Evolutionary conservation across 2,329 filamentous ascomycete genomes (phyloP), one percentile per base, ranked within the genome.

Genomic region (Xylaria arbuscula): DNA sequence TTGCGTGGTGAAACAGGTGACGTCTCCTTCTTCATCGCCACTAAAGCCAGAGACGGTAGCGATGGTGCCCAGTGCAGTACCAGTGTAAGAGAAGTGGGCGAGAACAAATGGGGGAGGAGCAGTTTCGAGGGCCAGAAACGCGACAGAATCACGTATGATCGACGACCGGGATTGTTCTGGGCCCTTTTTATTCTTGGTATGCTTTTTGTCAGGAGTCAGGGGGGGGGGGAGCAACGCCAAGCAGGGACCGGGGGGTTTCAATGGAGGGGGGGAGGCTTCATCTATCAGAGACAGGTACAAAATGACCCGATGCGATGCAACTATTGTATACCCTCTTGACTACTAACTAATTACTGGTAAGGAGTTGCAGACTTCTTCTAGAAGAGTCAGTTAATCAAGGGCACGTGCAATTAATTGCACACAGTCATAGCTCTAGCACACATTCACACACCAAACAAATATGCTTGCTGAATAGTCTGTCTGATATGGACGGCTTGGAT

Each of bases 71-170:
- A 28, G 28, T 28, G 28, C 28, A 28, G 28, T 3, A 15, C 51
- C 2, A n/a, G 28, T 24, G 34, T 32, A 57, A 36, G 57, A 42
- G 60, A 32, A 28, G 19, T 40, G 48, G 36, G 62, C 19, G 34
- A 17, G 36, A 19, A n/a, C 10, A 36, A 13, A 17, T n/a, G 9
- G 22, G 15, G 13, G 15, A 8, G n/a, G n/a, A 19, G 4, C 34
- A 17, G 42, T 51, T 56, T 64, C 28, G 59, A 58, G 11, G 11
- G 36, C 28, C n/a, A 10, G 38, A 45, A 57, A 57, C 55, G 55
- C 38, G 55, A 57, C 55, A 57, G 55, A 57, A 36, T 40, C 48
- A 50, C 69, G 76, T 76, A 66, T 77, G 76, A 77, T 77, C 76
- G 53, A 9, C 63, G 45, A 42, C 64, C 40, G 36, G 69, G 68